Conservation (phyloP, 106 monocot species). For the Phalaenopsis equestris region DNA sequence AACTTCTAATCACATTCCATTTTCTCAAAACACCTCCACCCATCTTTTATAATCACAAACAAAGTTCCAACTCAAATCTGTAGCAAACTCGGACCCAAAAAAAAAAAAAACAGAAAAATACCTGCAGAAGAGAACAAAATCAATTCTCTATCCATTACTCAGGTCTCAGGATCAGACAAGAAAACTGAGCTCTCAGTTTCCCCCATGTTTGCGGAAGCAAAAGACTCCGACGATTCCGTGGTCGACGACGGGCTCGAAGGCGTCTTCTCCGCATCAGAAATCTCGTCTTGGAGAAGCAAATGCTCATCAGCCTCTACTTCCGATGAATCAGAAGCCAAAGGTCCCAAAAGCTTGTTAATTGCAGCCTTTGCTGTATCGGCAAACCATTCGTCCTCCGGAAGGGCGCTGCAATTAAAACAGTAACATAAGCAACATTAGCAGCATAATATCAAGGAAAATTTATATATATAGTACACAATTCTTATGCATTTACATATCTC, state of each 20-base stretch:
- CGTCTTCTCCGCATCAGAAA: conserved; percentile 60
- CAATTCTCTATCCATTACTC: background rate
- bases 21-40: background rate
- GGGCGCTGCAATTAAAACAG: conserved; percentile 33
- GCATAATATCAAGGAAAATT: background rate
- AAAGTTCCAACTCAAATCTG: background rate
- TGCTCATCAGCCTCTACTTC: conserved; percentile 39
- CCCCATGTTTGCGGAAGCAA: conserved; percentile 84
- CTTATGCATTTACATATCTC: no score
- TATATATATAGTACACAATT: background rate
- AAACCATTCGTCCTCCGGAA: conserved; percentile 98
- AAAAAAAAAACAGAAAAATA: background rate
- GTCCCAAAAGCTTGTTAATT: conserved; percentile 70
- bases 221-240: conserved; percentile 49
- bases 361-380: conserved; percentile 74
- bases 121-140: background rate
- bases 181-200: conserved; percentile 68
- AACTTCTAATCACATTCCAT: background rate
- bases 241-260: conserved; percentile 42
- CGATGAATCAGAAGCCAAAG: conserved; percentile 54
- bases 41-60: background rate
- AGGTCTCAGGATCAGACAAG: conserved; percentile 65
- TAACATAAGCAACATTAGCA: background rate
- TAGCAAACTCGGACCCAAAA: background rate
- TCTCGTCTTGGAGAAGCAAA: conserved; percentile 32